Base-by-base conservation (phyloP, 1,284 basidiomycete genomes). In the Fomes fomentarius region DNA sequence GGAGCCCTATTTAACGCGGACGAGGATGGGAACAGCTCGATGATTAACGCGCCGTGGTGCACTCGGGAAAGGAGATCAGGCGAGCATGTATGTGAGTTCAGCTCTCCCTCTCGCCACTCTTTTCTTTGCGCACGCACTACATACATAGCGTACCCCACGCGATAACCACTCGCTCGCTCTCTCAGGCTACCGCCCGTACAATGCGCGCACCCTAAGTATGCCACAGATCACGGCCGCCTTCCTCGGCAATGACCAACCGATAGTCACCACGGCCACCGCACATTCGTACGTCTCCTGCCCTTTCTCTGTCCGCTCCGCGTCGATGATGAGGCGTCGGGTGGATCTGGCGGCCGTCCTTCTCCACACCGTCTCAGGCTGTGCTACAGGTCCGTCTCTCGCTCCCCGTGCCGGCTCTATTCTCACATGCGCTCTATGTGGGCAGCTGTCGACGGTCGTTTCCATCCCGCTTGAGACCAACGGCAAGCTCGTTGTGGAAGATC, bases 311-410 rank as follows among this genome's bases (percentile, higher is more conserved):
- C 30, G 7, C 9, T 9, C 7, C 9, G 8, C 17, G 9, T 28
- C 6, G 19, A 25, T 21, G 10, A 74, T 41, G 35, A 71, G 17
- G 17, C 19, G 3, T 14, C 6, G 12, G 21, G 1, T 17, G 85
- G 83, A 75, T 86, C 14, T 85, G 83, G 81, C 75, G 79, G 84
- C 84, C 0, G 83, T 86, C 2, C 60, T 85, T 10, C 65, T 87
- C 19, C 82, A 86, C 64, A 85, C 84, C 1, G 49, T 74, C 4
- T 84, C 85, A 38, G 9, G 17, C 35, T 19, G 17, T 60, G 82
- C 84, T 1, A 77, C 75, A 37, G 74, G 80, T 82, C 58, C 38
- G 72, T 15, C 60, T 28, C 46, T 24, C 24, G 41, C 19, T 37
- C 10, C 21, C 31, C 21, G 10, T 21, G 24, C 10, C 22, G 14